Conservation (phyloP, 176 grass and related monocot species). For the Cymbopogon citratus region DNA sequence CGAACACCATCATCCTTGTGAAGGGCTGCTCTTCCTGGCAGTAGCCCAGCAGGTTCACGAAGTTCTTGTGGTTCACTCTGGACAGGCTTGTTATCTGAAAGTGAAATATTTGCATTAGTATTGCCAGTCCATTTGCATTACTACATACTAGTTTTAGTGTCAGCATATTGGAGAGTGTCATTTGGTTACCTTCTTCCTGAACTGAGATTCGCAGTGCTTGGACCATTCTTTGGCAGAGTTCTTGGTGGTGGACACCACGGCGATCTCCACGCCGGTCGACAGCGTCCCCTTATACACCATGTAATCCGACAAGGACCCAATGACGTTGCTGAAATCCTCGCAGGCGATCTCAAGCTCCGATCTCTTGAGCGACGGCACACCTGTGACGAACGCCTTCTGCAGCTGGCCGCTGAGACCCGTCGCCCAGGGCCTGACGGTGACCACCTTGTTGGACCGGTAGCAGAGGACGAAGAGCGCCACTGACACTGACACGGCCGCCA, state of each 20-base stretch:
- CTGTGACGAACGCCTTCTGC: conserved; percentile 68
- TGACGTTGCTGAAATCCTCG: conserved; percentile 88
- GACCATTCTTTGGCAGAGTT: conserved; percentile 62
- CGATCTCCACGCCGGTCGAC: conserved; percentile 84
- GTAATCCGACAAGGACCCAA: conserved; percentile 51
- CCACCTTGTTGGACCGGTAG: conserved; percentile 49
- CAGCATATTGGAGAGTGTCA: neutral
- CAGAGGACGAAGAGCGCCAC: conserved; percentile 34
- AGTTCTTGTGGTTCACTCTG: conserved; percentile 86
- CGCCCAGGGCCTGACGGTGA: conserved; percentile 59
- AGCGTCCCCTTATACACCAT: conserved; percentile 80
- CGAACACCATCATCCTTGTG: conserved; percentile 97
- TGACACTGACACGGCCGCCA: conserved; percentile 15
- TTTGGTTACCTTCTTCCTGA: conserved; percentile 69
- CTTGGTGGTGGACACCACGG: conserved; percentile 58
- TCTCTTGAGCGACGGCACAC: conserved; percentile 58
- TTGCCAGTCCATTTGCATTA: too few relatives aligned
- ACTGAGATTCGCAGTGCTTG: conserved; percentile 53
- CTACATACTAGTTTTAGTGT: neutral
- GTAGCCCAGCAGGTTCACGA: conserved; percentile 85
- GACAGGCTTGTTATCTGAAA: conserved; percentile 73
- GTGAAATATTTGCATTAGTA: neutral
- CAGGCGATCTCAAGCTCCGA: conserved; percentile 68
- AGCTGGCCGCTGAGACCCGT: conserved; percentile 68
- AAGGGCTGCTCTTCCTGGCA: conserved; percentile 81